Evolutionary conservation across 2,329 filamentous ascomycete genomes (phyloP), one percentile per base, ranked within the genome.

Genomic region (Trichophyton equinum): DNA sequence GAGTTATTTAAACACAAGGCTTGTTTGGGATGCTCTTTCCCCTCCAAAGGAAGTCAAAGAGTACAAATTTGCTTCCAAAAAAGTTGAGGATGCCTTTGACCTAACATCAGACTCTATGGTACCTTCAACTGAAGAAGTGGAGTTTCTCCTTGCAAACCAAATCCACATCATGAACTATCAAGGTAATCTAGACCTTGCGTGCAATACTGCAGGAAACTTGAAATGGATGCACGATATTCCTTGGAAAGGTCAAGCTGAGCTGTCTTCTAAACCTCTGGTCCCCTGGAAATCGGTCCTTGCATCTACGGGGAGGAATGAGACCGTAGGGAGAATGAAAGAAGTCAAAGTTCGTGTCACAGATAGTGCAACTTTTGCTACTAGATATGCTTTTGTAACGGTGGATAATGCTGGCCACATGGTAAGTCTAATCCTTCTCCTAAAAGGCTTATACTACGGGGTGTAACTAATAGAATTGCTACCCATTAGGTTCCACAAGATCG

Each of bases 121-220:
- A 20, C 51, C 51, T 20, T 55, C 51, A 9, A 55, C 51, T 36
- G n/a, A n/a, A n/a, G 25, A 36, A 30, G 72, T 74, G 3, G 60
- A 70, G 3, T 72, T 68, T 57, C 64, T 75, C 5, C 68, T 76
- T 2, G 68, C 73, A 13, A 68, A 69, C 47, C 70, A 72, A 18
- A 68, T 76, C 42, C 71, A 75, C 61, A 69, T 74, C 15, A 65
- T 76, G 11, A 72, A 74, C 60, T 76, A 76, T 58, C 72, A 74
- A 40, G 74, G 74, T 2, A 76, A 75, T 58, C 63, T 74, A 0
- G 74, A 76, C 61, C 67, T 75, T 55, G 73, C 72, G 7, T 76
- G 74, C 60, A 76, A 76, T 59, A 75, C 73, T 5, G 73, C 73
- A 9, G 73, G 74, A 0, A 75, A 74, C 47, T 49, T 64, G 22